Base-by-base conservation (phyloP, 2,329 filamentous ascomycete genomes). In the Lachnellula cervina region DNA sequence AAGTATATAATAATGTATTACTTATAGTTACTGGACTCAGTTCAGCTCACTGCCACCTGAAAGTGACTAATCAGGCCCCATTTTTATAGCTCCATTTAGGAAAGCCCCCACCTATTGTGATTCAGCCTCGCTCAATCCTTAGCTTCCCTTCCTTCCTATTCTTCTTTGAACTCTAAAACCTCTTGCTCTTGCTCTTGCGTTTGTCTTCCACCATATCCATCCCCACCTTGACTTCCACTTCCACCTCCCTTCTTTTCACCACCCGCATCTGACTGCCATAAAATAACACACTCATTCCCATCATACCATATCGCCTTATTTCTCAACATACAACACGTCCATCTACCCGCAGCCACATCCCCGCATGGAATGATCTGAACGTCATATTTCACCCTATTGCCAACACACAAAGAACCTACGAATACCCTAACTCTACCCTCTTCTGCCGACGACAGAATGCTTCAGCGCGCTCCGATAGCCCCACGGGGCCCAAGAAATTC, bases 401-500 rank as follows among this genome's bases (percentile, higher is more conserved):
- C 28, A 8, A 32, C 28, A 32, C 23, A 34, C 28, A 35, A 37
- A 21, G 25, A 46, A 45, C 35, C 50, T 35, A 52, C 50, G 50
- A 52, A 35, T 32, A 35, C 25, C 28, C 34, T 19, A 49, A 40
- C 35, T 46, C 28, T 40, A 37, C 8, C 32, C 42, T 35, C 25
- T 35, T 21, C 23, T 17, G 8, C 21, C 48, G 47, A 44, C 11
- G 14, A 42, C 21, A 45, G 53, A 17, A 65, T 60, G 54, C 50
- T 61, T 17, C 55, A 61, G 17, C 58, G 62, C 44, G 40, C 47
- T 14, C 54, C 62, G 8, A 57, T 58, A 9, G 61, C 66, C 37
- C 64, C 66, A 13, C 63, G 63, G 25, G 66, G 66, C 23, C 62
- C 66, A 7, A 60, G 67, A 54, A 62, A 64, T 52, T 57, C 54